These are phyloP conservation scores for Naganishia onofrii DNA, from an alignment of 768 basidiomycete genomes.

Conservation along the genomic window DNA sequence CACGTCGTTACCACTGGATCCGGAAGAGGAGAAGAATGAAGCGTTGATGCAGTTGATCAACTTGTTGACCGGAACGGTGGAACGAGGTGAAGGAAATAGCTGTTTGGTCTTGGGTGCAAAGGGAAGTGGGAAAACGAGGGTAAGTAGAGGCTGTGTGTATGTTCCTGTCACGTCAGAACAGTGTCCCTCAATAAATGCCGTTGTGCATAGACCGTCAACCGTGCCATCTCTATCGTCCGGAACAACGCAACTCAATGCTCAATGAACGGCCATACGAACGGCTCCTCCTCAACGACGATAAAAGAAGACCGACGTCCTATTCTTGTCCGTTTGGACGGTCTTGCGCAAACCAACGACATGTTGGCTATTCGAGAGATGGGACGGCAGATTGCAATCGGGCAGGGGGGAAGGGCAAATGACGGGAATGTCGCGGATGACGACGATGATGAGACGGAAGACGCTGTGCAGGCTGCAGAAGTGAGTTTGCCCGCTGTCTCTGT, in stretches of 20 bases:
- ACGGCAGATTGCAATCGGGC: conserved; percentile 62
- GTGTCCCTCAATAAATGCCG: too few species aligned
- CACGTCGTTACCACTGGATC: background rate
- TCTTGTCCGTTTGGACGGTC: conserved; percentile 76
- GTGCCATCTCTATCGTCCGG: conserved; percentile 30
- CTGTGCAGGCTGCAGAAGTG: conserved; percentile 39
- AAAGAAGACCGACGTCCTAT: conserved; percentile 56
- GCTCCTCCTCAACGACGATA: background rate
- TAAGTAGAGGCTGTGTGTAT: too few species aligned
- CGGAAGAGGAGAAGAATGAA: conserved; percentile 45
- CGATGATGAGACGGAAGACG: conserved; percentile 53
- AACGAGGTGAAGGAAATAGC: conserved; percentile 86
- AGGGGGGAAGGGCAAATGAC: conserved; percentile 44
- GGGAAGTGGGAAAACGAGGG: conserved; percentile 80
- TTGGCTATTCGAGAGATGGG: conserved; percentile 91
- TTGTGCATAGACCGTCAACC: conserved; percentile 33
- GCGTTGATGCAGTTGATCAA: conserved; percentile 63
- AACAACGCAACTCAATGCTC: background rate
- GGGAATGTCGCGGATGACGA: conserved; percentile 52
- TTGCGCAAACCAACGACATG: conserved; percentile 78
- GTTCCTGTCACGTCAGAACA: too few species aligned
- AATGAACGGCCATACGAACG: background rate
- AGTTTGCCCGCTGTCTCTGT: background rate
- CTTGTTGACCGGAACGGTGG: conserved; percentile 69
- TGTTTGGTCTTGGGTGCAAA: conserved; percentile 81